A percentile compares a stretch with the other conserved stretches of the same genome.
These are phyloP conservation scores for Phytophthora podocarpi DNA, from an alignment of 352 stramenopile genomes.

Conservation along the genomic window DNA sequence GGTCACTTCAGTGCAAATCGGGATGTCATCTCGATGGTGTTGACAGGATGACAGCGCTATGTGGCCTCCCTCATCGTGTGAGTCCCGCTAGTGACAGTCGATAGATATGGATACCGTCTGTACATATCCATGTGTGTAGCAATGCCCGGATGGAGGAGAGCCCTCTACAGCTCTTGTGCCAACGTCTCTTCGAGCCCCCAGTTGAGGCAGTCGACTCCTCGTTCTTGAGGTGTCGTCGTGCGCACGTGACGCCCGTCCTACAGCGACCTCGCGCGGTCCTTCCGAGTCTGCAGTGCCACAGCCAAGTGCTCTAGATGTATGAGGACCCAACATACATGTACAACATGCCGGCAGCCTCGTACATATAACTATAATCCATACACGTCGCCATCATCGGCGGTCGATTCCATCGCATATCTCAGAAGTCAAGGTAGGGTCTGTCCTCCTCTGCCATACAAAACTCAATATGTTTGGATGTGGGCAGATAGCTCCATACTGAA, in stretches of 20 bases:
- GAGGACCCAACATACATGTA: slow-evolving; percentile 6
- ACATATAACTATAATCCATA: no score
- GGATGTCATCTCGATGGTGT: neutral
- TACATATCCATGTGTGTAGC: no score
- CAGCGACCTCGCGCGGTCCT: slow-evolving; percentile 2
- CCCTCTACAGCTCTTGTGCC: slow-evolving; percentile 5
- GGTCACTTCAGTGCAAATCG: no score
- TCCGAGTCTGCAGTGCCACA: slow-evolving; percentile 15
- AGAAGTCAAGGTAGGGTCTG: slow-evolving; percentile 5
- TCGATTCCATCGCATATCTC: no score
- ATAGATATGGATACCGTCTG: no score
- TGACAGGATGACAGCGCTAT: slow-evolving; percentile 12
- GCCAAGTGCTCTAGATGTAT: slow-evolving; percentile 15
- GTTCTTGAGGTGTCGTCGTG: slow-evolving; percentile 14
- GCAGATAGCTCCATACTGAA: no score
- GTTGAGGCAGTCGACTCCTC: slow-evolving; percentile 17
- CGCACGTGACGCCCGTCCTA: slow-evolving; percentile 13
- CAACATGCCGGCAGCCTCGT: no score
- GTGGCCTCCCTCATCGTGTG: slow-evolving; percentile 4
- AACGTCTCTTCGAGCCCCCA: neutral
- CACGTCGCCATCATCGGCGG: no score
- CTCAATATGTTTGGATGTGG: slow-evolving; percentile 8
- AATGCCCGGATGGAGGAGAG: slow-evolving; percentile 15
- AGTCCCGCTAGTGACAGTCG: neutral
- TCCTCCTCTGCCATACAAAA: slow-evolving; percentile 26